A percentile compares a stretch with the other conserved stretches of the same genome.
Conservation (phyloP, 768 basidiomycete genomes). For the Wakefieldia striispora region DNA sequence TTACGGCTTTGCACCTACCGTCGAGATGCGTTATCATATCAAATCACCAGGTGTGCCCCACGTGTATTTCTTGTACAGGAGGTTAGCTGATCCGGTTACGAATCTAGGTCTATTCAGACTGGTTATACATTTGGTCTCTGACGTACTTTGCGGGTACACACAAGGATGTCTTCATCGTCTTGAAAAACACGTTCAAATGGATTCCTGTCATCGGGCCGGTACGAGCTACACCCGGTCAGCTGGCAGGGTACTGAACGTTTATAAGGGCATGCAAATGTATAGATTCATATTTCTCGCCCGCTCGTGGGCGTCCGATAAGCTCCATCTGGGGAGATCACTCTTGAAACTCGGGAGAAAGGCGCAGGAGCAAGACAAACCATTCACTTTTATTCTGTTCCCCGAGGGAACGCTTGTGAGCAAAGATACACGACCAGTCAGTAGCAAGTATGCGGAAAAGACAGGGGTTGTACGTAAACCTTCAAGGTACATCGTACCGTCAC, state of each 20-base stretch:
- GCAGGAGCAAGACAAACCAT: conserved; percentile 63
- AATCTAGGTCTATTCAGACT: conserved; percentile 68
- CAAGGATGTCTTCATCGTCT: conserved; percentile 79
- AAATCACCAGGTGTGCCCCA: conserved; percentile 79
- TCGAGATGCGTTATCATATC: conserved; percentile 80
- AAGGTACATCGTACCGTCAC: conserved; percentile 1
- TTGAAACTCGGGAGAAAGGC: conserved; percentile 67
- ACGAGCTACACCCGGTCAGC: conserved; percentile 21
- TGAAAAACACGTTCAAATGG: conserved; percentile 89
- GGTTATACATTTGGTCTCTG: conserved; percentile 89
- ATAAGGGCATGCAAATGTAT: conserved; percentile 89
- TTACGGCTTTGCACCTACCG: conserved; percentile 66
- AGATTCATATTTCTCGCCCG: conserved; percentile 91
- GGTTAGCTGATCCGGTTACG: conserved; percentile 2
- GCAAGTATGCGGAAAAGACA: conserved; percentile 84
- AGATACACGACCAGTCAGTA: conserved; percentile 81
- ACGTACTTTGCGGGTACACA: conserved; percentile 70
- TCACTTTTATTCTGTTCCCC: conserved; percentile 88
- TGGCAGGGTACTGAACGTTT: conserved; percentile 6
- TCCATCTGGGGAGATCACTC: conserved; percentile 62
- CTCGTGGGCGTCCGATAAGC: conserved; percentile 84
- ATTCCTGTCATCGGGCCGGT: conserved; percentile 90
- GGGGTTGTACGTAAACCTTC: conserved; percentile 65
- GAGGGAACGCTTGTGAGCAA: conserved; percentile 93
- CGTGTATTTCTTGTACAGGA: not conserved